Evolutionary conservation across 305 asterid species (phyloP), one percentile per base, ranked within the genome.

Genomic region (Lippia alba): DNA sequence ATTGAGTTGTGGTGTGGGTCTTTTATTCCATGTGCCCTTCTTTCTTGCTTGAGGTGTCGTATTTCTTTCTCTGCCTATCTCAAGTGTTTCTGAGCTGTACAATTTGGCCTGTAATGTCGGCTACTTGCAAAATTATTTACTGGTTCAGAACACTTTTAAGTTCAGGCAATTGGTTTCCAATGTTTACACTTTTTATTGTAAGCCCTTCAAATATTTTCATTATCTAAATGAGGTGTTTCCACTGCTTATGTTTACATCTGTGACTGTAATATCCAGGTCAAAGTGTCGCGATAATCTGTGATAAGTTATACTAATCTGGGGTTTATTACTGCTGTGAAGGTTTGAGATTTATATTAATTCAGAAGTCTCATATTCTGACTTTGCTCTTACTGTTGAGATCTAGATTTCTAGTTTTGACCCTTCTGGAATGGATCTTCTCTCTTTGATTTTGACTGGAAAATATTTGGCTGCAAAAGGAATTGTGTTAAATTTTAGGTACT

Each of bases 21-120:
- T 71, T 76, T 68, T 73, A 60, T 74, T 79, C 81, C 81, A 78
- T 74, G 78, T 73, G 75, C 83, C 76, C 78, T 80, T 78, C 73
- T 62, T 77, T 64, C 58, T 66, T 66, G 33, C 60, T 70, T 53
- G 41, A 11, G 75, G 55, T 61, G 16, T 65, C 61, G 59, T 66
- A 69, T 71, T 54, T 39, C 68, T 48, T 54, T 48, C 68, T 48
- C 68, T 63, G 67, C 74, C 74, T 69, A 6, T 65, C 70, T 63
- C 34, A 64, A 53, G 72, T 66, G 73, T 54, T 64, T 62, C 49
- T 41, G 71, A 54, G 54, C 68, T 76, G 80, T 82, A 76, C 73
- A 75, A 20, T 40, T 36, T 69, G 64, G 74, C 69, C 74, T 8
- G 39, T 50, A 61, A 41, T 59, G 45, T 20, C 68, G 78, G 76